Conservation (phyloP, 2,329 filamentous ascomycete species). For the Dactylellina sp. region DNA sequence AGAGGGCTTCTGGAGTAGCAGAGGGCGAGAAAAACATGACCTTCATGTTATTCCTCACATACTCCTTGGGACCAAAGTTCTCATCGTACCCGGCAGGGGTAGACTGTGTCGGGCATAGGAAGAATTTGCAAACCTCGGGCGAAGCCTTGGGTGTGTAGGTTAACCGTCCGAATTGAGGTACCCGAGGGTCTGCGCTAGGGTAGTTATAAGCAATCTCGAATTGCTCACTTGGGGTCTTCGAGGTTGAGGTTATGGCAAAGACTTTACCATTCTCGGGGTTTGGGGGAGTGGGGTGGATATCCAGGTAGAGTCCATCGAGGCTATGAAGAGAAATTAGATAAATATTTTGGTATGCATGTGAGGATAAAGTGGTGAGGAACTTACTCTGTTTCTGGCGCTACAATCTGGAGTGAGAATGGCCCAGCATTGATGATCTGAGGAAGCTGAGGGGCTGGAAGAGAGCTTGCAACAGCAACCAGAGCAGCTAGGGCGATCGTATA, state of each 20-base stretch:
- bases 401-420: constrained; percentile 46
- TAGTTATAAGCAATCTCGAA: constrained; percentile 45
- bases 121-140: constrained; percentile 44
- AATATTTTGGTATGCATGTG: not conserved
- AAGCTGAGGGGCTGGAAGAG: constrained; percentile 28
- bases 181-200: constrained; percentile 16
- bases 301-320: constrained; percentile 24
- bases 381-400: constrained; percentile 41
- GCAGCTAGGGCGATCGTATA: constrained; percentile 36
- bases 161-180: constrained; percentile 27
- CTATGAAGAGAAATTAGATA: constrained; percentile 1
- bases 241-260: constrained; percentile 33
- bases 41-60: constrained; percentile 50
- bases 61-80: constrained; percentile 34
- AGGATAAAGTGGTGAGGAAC: not conserved
- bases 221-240: constrained; percentile 21
- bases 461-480: constrained; percentile 34
- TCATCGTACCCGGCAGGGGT: constrained; percentile 41
- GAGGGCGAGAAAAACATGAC: constrained; percentile 41
- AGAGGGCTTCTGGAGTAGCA: constrained; percentile 1
- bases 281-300: constrained; percentile 16
- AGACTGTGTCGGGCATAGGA: constrained; percentile 31
- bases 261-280: constrained; percentile 37
- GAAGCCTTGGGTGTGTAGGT: constrained; percentile 38
- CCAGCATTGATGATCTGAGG: constrained; percentile 44